Evolutionary conservation across 805 yeast species (phyloP).

Genomic region (Scheffersomyces spartinae): DNA sequence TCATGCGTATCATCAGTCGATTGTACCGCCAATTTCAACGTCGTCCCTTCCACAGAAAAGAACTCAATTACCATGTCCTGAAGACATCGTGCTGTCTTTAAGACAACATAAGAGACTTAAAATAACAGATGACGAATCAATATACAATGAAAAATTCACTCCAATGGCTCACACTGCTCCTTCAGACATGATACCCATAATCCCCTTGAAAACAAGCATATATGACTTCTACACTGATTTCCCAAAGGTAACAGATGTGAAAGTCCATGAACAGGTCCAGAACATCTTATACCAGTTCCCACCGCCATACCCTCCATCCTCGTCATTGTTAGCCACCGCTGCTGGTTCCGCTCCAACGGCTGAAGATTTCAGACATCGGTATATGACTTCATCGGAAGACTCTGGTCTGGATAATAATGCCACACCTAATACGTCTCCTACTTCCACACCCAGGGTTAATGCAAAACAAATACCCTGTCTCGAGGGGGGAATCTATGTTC

Average conservation of each 20-base stretch:
- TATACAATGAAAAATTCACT: too few relatives aligned
- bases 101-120: too few relatives aligned
- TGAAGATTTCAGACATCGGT: too few relatives aligned
- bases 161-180: slow-evolving; percentile 26
- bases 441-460: too few relatives aligned
- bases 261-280: slow-evolving; percentile 9
- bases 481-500: too few relatives aligned
- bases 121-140: too few relatives aligned
- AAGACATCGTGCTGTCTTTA: slow-evolving; percentile 1
- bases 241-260: slow-evolving; percentile 6
- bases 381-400: background rate
- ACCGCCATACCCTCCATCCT: slow-evolving; percentile 28
- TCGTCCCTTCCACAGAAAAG: background rate
- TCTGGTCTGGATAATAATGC: slow-evolving; percentile 2
- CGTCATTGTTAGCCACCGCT: slow-evolving; percentile 3
- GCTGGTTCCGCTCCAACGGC: too few relatives aligned
- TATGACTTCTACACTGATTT: slow-evolving; percentile 27
- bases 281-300: slow-evolving; percentile 18
- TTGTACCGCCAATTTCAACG: slow-evolving; percentile 1
- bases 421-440: too few relatives aligned
- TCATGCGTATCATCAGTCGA: background rate
- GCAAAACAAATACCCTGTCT: slow-evolving; percentile 2
- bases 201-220: slow-evolving; percentile 17
- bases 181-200: slow-evolving; percentile 20
- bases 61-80: background rate